Percentiles rank a stretch among this genome's conserved stretches.
phyloP scores from a whole-genome alignment of 73 alveolate species.

The Tetrahymena malaccensis region DNA sequence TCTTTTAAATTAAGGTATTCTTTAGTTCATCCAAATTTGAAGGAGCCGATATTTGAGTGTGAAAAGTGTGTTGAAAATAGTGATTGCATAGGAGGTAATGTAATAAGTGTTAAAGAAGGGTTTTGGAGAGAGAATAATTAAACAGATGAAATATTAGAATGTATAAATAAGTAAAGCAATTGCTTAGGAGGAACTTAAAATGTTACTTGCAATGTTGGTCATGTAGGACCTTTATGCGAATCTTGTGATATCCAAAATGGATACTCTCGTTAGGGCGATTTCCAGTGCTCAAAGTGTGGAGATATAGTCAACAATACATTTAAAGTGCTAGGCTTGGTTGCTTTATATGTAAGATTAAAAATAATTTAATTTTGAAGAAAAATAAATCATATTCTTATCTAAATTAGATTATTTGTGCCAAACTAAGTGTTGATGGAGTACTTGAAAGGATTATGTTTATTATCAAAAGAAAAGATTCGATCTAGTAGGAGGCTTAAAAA shows the following conservation, averaged over 20 bases:
- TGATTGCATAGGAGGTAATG: neutral
- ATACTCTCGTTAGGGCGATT: neutral
- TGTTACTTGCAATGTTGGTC: neutral
- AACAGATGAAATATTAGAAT: neutral
- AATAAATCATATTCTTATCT: no score
- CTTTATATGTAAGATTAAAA: neutral
- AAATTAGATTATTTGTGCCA: neutral
- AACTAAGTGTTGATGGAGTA: neutral
- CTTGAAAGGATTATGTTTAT: neutral
- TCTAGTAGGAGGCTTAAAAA: neutral
- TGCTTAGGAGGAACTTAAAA: neutral
- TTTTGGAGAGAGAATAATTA: neutral
- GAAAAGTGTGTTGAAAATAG: neutral
- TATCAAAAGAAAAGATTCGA: neutral
- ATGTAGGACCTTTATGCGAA: neutral
- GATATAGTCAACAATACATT: neutral
- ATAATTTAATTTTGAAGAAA: no score
- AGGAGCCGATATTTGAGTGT: neutral
- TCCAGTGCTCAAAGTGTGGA: neutral
- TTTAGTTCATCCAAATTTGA: neutral
- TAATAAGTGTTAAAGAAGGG: neutral
- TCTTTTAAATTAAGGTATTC: neutral
- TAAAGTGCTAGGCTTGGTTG: neutral
- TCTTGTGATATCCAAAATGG: neutral
- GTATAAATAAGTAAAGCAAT: neutral